Evolutionary conservation across 306 rosid species (phyloP).

Genomic region (Sesbania bispinosa): DNA sequence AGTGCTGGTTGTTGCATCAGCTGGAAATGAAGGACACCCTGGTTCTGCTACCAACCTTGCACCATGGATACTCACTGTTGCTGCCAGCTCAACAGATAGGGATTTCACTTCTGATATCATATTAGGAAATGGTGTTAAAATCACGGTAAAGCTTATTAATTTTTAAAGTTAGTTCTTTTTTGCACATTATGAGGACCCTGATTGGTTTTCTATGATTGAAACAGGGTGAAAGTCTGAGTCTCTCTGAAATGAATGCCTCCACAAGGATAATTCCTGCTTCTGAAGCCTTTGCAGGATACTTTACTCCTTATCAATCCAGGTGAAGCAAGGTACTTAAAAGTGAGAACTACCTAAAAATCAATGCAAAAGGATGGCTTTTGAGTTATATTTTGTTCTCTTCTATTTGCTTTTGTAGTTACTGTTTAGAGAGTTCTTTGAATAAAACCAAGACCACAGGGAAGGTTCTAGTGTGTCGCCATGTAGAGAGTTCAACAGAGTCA

Average conservation of each 20-base stretch:
- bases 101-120: slow-evolving; percentile 72
- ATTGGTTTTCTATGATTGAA: slow-evolving; percentile 20
- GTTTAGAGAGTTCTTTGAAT: slow-evolving; percentile 78
- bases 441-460: slow-evolving; percentile 76
- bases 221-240: slow-evolving; percentile 82
- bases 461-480: slow-evolving; percentile 74
- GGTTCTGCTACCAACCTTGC: slow-evolving; percentile 78
- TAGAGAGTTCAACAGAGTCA: slow-evolving; percentile 68
- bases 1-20: slow-evolving; percentile 68
- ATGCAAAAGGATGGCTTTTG: slow-evolving; percentile 16
- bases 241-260: slow-evolving; percentile 55
- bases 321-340: slow-evolving; percentile 83
- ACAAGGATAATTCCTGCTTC: slow-evolving; percentile 67
- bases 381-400: slow-evolving; percentile 7
- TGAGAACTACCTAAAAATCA: slow-evolving; percentile 22
- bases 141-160: slow-evolving; percentile 40
- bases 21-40: slow-evolving; percentile 66
- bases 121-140: slow-evolving; percentile 49
- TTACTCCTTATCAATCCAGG: slow-evolving; percentile 96
- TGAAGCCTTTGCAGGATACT: slow-evolving; percentile 66
- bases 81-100: slow-evolving; percentile 87
- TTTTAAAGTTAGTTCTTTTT: too few species aligned
- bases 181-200: slow-evolving; percentile 4
- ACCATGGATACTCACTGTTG: slow-evolving; percentile 83
- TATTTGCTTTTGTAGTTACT: slow-evolving; percentile 49